Evolutionary conservation across 768 basidiomycete genomes (phyloP).

Genomic region (Epithele typhae): DNA sequence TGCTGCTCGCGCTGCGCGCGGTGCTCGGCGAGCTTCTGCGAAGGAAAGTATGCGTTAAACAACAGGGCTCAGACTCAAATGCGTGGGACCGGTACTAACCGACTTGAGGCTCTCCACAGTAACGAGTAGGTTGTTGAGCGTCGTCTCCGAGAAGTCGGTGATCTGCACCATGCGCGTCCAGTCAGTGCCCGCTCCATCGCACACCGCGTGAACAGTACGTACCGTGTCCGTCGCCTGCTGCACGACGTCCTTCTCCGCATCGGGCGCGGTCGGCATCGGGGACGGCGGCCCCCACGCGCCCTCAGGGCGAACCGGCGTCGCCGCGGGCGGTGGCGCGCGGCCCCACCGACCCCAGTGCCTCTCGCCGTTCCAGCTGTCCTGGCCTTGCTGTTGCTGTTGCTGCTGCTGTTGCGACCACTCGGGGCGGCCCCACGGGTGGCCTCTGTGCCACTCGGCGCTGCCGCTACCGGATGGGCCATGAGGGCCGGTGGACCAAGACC

Average conservation of each 20-base stretch:
- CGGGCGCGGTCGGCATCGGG: conserved; percentile 3
- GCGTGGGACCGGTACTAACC: conserved; percentile 47
- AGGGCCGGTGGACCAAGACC: too few relatives aligned
- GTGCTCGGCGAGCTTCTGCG: conserved; percentile 30
- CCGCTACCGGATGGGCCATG: too few relatives aligned
- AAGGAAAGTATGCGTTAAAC: too few relatives aligned
- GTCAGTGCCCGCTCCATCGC: not conserved
- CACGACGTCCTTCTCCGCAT: conserved; percentile 29
- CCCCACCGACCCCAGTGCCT: not conserved
- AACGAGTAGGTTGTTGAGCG: conserved; percentile 55
- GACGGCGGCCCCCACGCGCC: conserved; percentile 12
- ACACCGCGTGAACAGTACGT: conserved; percentile 13
- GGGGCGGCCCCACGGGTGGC: too few relatives aligned
- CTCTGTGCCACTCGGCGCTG: too few relatives aligned
- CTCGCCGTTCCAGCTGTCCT: not conserved
- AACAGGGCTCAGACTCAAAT: too few relatives aligned
- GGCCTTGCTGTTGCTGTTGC: not conserved
- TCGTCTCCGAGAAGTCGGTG: conserved; percentile 61
- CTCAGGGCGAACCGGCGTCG: not conserved
- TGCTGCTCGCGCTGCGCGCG: conserved; percentile 25
- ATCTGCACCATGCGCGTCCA: conserved; percentile 41
- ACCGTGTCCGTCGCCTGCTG: conserved; percentile 26
- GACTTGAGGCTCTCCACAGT: conserved; percentile 57
- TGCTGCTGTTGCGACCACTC: not conserved
- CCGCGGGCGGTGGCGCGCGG: too few relatives aligned